phyloP scores from a whole-genome alignment of 148 eudicot species.

The Gaultheria prostrata region DNA sequence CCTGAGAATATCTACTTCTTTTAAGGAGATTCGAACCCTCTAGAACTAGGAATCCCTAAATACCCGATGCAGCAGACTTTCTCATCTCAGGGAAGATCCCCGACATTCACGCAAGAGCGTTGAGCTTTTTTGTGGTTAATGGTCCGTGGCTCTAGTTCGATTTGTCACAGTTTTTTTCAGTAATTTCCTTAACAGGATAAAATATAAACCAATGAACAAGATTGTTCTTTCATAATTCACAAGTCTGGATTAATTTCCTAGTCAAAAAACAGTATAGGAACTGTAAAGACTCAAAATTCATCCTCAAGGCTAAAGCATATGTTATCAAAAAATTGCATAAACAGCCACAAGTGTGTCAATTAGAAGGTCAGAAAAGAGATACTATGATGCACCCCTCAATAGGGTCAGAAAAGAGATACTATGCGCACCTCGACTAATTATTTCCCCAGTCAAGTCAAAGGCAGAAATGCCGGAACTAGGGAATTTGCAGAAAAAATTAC shows the following conservation, averaged over 20 bases:
- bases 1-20: background rate
- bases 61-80: background rate
- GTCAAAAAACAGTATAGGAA: background rate
- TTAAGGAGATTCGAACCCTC: background rate
- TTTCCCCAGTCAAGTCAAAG: rapidly evolving
- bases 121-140: background rate
- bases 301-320: background rate
- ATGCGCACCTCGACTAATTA: too few relatives aligned
- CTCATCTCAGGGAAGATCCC: background rate
- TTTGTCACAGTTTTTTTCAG: background rate
- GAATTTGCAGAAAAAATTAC: too few relatives aligned
- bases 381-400: background rate
- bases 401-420: background rate
- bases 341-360: background rate
- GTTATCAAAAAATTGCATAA: background rate
- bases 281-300: background rate
- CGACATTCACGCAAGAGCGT: background rate
- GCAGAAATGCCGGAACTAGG: too few relatives aligned
- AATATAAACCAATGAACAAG: background rate
- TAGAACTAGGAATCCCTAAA: background rate
- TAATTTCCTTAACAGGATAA: background rate
- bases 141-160: background rate
- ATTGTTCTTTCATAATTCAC: background rate
- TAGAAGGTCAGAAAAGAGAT: background rate
- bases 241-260: background rate